Percentiles rank a stretch among this genome's conserved stretches.
Evolutionary conservation across 2,329 filamentous ascomycete species (phyloP).

Genomic region (Hypocrella siamensis): DNA sequence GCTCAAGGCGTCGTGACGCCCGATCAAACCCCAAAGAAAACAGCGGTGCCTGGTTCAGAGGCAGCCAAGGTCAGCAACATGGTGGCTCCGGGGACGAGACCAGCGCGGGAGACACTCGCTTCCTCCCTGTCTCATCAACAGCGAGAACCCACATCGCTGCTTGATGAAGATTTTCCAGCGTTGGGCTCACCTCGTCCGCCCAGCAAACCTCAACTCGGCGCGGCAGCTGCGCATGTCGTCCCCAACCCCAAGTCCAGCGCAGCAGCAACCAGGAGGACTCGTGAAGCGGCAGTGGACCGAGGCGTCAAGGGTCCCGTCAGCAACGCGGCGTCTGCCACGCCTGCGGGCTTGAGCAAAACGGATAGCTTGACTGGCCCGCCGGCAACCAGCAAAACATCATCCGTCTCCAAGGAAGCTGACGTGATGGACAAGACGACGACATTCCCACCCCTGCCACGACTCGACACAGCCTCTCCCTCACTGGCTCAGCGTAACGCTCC

Average conservation of each 20-base stretch:
- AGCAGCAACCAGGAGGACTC: constrained; percentile 10
- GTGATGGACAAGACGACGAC: constrained; percentile 13
- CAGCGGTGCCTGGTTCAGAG: constrained; percentile 11
- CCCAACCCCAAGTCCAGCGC: constrained; percentile 18
- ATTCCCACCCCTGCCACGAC: constrained; percentile 34
- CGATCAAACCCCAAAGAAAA: constrained; percentile 16
- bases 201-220: constrained; percentile 15
- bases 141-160: constrained; percentile 18
- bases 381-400: too few relatives aligned
- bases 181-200: constrained; percentile 31
- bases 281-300: constrained; percentile 6
- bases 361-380: too few relatives aligned
- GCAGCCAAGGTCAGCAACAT: constrained; percentile 27
- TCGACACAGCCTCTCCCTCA: constrained; percentile 27
- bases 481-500: constrained; percentile 35
- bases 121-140: too few relatives aligned
- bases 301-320: constrained; percentile 14
- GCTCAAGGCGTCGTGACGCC: constrained; percentile 14
- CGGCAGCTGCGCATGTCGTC: constrained; percentile 18
- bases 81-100: too few relatives aligned
- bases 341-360: too few relatives aligned
- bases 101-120: too few relatives aligned
- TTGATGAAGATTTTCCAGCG: constrained; percentile 49
- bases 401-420: constrained; percentile 1
- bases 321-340: too few relatives aligned